Base-by-base conservation (phyloP, 495 filamentous ascomycete species). In the Tirmania nivea region DNA sequence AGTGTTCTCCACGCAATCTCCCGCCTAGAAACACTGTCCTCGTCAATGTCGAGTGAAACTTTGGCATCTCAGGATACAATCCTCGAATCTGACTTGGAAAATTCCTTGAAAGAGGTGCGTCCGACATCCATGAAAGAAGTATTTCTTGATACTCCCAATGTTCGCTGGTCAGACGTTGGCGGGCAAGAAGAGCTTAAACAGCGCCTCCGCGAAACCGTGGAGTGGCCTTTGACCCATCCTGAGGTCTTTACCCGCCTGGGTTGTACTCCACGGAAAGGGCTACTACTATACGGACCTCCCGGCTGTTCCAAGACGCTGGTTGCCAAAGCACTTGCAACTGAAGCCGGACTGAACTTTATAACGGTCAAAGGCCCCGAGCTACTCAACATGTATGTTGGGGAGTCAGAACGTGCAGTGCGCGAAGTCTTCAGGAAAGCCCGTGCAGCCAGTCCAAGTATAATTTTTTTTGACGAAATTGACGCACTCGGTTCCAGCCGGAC, bases 381-480 rank as follows among this genome's bases (percentile, higher is more conserved):
- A 3, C 75, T 94, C 53, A 93, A 80, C 68, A 95, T 92, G 86
- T 97, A 95, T 67, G 87, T 97, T 20, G 90, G 90, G 52, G 90
- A 97, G 67, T 89, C 87, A 7, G 90, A 97, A 69, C 79, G 88
- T 9, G 79, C 82, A 25, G 72, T 97, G 47, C 76, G 90, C 50
- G 84, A 90, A 49, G 76, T 95, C 9, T 97, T 97, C 67, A 74
- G 80, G 51, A 85, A 86, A 57, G 90, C 90, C 2, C 74, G 85
- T 47, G 80, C 83, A 39, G 90, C 88, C 21, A 78, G 79, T 52
- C 90, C 90, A 4, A 86, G 83, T 64, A 89, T 97, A 64, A 86
- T 97, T 55, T 97, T 97, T 71, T 96, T 97, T 62, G 90, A 97
- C 66, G 90, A 97, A 66, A 92, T 97, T 60, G 90, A 97, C 69